Base-by-base conservation (phyloP, 441 rosid genomes). In the Geranium incanum region DNA sequence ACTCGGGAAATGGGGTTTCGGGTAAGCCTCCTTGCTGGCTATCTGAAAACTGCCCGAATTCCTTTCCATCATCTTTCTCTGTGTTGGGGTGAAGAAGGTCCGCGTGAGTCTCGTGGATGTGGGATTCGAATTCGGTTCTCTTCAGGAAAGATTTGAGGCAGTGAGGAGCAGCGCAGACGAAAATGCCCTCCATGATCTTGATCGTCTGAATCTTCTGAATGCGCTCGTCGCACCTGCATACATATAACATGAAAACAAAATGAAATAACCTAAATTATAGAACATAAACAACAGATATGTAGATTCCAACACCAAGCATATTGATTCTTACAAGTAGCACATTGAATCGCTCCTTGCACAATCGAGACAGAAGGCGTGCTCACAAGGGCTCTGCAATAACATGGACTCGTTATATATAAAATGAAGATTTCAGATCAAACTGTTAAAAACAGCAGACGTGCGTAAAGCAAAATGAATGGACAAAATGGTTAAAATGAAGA, bases 131-230 rank as follows among this genome's bases (percentile, higher is more conserved):
- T 23, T 90, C 97, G 6, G 63, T 43, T 77, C 84, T 88, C 81
- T 92, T 90, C 71, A 92, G 65, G 83, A 92, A 92, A 41, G 99
- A 95, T 73, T 84, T 88, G 33, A 95, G 94, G 80, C 97, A 95
- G 77, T 95, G 97, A 77, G 97, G 94, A 65, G 97, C 99, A 64
- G 99, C 99, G 80, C 97, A 95, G 62, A 95, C 86, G 84, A 87
- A 90, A 77, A 95, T 87, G 55, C 99, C 99, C 78, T 92, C 97
- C 97, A 95, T 89, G 82, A 92, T 82, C 81, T 90, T 90, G 75
- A 95, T 92, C 9, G 97, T 89, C 77, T 92, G 97, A 69, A 95
- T 94, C 86, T 92, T 92, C 79, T 89, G 97, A 66, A 94, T 87
- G 36, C 97, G 91, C 45, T 92, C 97, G 78, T 92, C 97, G 75